Percentiles rank a stretch among this genome's conserved stretches.
Evolutionary conservation across 129 eudicot species (phyloP).

Genomic region (Pulicaria dysenterica): DNA sequence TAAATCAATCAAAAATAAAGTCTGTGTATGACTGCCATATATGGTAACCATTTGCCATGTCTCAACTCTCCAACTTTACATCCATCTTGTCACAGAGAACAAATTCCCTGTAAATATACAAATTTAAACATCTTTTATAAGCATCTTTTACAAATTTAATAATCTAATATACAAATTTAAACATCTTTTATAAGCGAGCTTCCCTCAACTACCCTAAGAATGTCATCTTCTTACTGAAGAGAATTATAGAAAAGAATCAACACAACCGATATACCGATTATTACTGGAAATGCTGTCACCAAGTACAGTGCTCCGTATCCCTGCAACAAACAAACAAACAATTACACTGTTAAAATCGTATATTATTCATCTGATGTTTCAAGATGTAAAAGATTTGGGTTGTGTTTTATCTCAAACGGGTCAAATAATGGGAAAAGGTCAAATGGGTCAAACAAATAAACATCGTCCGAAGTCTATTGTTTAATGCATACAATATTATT

Average conservation of each 20-base stretch:
- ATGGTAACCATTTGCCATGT: neutral
- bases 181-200: conserved; percentile 22
- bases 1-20: too few species aligned
- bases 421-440: neutral
- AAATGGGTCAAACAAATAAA: neutral
- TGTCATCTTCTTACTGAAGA: conserved; percentile 54
- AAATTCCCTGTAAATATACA: conserved; percentile 24
- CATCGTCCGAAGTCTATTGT: neutral
- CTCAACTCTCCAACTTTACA: conserved; percentile 14
- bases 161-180: conserved; percentile 7
- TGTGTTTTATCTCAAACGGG: neutral
- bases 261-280: conserved; percentile 89
- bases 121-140: conserved; percentile 18
- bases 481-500: too few species aligned
- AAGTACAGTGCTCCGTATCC: conserved; percentile 91
- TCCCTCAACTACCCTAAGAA: conserved; percentile 30
- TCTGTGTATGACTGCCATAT: too few species aligned
- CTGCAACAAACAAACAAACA: conserved; percentile 38
- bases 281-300: conserved; percentile 85
- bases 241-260: conserved; percentile 89
- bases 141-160: too few species aligned
- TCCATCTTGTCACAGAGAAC: neutral
- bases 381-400: too few species aligned
- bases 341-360: neutral
- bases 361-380: neutral